These are phyloP conservation scores for Xylaria palmicola DNA, from an alignment of 495 filamentous ascomycete species.

Conservation along the genomic window DNA sequence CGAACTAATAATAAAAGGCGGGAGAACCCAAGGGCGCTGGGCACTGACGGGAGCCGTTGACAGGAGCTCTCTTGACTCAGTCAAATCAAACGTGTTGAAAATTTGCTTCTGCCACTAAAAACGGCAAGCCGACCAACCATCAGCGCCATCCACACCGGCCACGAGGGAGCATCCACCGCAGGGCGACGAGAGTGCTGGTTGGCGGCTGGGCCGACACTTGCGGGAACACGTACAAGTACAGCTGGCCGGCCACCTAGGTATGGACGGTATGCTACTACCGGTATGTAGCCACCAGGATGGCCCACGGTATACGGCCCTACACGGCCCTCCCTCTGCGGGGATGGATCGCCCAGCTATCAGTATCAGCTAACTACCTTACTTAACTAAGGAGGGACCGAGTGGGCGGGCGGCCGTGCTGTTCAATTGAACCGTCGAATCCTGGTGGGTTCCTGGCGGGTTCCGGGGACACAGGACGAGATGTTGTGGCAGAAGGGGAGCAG, in stretches of 20 bases:
- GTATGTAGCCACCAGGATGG: too few species aligned
- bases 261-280: too few species aligned
- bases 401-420: not conserved
- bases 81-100: constrained; percentile 14
- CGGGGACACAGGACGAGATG: not conserved
- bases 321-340: too few species aligned
- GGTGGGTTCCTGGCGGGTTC: not conserved
- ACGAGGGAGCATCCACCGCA: constrained; percentile 3
- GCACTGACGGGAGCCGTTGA: too few species aligned
- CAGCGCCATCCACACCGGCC: constrained; percentile 9
- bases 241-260: constrained; percentile 2
- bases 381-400: too few species aligned
- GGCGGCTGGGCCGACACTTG: not conserved
- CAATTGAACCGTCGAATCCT: not conserved
- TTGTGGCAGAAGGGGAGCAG: not conserved
- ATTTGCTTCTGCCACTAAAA: constrained; percentile 18
- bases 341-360: too few species aligned
- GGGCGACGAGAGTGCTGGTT: not conserved
- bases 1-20: constrained; percentile 15
- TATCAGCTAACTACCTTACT: too few species aligned
- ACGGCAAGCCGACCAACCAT: constrained; percentile 12
- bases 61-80: constrained; percentile 4
- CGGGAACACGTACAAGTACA: not conserved
- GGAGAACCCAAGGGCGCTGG: constrained; percentile 5
- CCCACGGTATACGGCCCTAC: too few species aligned